A percentile compares a stretch with the other conserved stretches of the same genome.
Conservation (phyloP, 495 filamentous ascomycete genomes). For the Penicillium manginii region DNA sequence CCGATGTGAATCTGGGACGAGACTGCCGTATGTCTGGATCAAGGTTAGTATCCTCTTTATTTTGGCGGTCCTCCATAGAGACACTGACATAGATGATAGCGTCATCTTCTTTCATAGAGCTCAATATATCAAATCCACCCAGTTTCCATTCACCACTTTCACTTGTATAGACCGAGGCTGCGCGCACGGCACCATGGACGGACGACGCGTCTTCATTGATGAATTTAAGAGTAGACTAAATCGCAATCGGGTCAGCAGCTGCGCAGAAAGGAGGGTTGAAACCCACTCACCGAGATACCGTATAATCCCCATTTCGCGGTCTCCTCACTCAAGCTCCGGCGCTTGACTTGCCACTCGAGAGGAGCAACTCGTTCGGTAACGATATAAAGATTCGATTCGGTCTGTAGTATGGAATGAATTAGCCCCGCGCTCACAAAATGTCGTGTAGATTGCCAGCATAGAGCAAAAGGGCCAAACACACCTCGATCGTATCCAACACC, state of each 20-base stretch:
- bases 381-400: conserved; percentile 91
- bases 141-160: conserved; percentile 99
- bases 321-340: conserved; percentile 82
- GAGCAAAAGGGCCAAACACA: conserved; percentile 36
- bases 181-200: conserved; percentile 82
- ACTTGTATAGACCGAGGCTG: conserved; percentile 84
- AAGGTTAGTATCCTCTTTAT: conserved; percentile 13
- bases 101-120: conserved; percentile 93
- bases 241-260: conserved; percentile 6
- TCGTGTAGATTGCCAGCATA: neutral
- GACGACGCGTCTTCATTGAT: conserved; percentile 92
- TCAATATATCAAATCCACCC: conserved; percentile 89
- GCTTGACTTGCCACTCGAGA: conserved; percentile 80
- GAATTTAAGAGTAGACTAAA: conserved; percentile 86
- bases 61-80: neutral
- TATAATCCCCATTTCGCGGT: conserved; percentile 95
- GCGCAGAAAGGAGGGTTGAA: neutral
- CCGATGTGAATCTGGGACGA: conserved; percentile 78
- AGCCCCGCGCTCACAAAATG: neutral
- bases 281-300: conserved; percentile 68
- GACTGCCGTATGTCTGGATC: conserved; percentile 75
- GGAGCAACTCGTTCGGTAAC: conserved; percentile 89
- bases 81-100: conserved; percentile 83
- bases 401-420: conserved; percentile 51
- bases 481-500: conserved; percentile 92